phyloP scores from a whole-genome alignment of 768 basidiomycete species.

The Termitomyces titanicus region DNA sequence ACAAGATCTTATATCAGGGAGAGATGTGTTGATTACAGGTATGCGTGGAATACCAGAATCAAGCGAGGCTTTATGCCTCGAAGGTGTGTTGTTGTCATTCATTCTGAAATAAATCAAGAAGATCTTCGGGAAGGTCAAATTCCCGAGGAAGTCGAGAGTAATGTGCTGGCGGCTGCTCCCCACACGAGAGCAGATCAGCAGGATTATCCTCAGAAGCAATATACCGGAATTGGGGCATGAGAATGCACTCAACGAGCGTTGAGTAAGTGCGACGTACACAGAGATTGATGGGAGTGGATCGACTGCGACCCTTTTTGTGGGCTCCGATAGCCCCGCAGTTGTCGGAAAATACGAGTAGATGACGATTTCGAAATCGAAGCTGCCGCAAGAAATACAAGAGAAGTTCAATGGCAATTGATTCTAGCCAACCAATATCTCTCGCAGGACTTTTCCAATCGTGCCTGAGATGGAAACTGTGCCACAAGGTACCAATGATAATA shows the following conservation, averaged over 20 bases:
- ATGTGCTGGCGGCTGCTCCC: background rate
- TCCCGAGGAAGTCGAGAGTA: background rate
- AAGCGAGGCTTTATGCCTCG: background rate
- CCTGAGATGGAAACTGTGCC: too few species aligned
- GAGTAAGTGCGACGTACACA: background rate
- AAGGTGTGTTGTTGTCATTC: background rate
- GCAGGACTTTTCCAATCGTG: background rate
- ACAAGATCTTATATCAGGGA: too few species aligned
- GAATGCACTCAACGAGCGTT: slow-evolving; percentile 5
- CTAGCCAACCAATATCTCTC: background rate
- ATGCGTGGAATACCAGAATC: background rate
- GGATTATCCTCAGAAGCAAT: slow-evolving; percentile 18
- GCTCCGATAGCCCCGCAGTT: slow-evolving; percentile 27
- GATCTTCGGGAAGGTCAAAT: background rate
- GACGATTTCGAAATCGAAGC: background rate
- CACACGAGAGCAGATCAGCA: slow-evolving; percentile 13
- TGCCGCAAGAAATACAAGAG: background rate
- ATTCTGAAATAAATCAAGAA: background rate
- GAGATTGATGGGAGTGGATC: slow-evolving; percentile 19
- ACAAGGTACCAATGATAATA: background rate
- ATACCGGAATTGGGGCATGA: background rate
- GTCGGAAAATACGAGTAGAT: slow-evolving; percentile 21
- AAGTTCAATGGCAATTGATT: background rate
- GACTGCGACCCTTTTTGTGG: slow-evolving; percentile 18
- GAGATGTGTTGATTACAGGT: too few species aligned